Base-by-base conservation (phyloP, 2,329 filamentous ascomycete species). In the Fusarium penzigii region DNA sequence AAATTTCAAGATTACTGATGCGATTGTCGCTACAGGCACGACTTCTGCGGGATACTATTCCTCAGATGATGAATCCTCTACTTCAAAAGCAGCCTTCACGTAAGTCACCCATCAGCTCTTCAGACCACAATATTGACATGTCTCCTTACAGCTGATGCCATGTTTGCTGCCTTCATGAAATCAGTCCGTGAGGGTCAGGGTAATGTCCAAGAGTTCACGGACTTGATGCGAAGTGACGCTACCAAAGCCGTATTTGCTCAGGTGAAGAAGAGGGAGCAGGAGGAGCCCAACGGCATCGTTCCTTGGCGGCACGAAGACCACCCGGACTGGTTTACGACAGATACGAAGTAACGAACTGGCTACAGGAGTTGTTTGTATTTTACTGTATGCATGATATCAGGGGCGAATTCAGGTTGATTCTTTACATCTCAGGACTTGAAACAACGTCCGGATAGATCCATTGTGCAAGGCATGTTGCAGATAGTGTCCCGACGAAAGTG, bases 291-390 rank as follows among this genome's bases (percentile, higher is more conserved):
- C 46, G 80, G 78, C 5, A 85, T 87, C 57, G 80, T 77, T 59
- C 77, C 79, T 2, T 87, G 84, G 84, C 76, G 74, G 44, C 76
- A 82, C 17, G 77, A 74, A 49, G 81, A 87, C 36, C 75, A 86
- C 50, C 82, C 84, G 3, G 75, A 83, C 55, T 87, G 84, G 83
- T 76, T 80, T 53, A 69, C 59, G 42, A 56, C 69, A 57, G 69
- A 72, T 48, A 46, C 53, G 44, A 64, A 68, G 49, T 50, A 43
- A 51, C 49, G 38, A 40, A 40, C 53, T 34, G 29, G n/a, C 8
- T 38, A 9, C 39, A 42, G 25, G 20, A 41, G 44, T 41, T 39
- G 40, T 53, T 58, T 44, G 39, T 41, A 46, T 46, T 40, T 20
- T 42, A 44, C 34, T 58, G 38, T 40, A 44, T 29, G 17, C 17